phyloP scores from a whole-genome alignment of 2,329 filamentous ascomycete species.

The Fusarium haematococcum region DNA sequence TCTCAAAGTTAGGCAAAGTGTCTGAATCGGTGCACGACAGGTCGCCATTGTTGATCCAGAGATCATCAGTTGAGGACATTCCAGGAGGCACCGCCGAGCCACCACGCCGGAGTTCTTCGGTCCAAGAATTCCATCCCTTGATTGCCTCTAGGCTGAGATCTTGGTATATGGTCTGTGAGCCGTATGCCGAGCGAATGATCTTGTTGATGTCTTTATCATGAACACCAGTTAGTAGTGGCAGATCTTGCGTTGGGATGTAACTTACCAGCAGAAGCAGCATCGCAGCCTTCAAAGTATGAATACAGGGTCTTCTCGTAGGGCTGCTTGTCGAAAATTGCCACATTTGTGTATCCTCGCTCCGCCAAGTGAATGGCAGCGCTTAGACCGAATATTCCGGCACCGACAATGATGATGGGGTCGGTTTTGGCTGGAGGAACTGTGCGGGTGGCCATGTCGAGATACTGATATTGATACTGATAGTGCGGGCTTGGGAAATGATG shows the following conservation, averaged over 20 bases:
- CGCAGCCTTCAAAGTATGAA: neutral
- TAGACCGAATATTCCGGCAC: neutral
- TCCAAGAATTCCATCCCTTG: neutral
- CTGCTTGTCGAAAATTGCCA: neutral
- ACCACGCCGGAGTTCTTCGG: neutral
- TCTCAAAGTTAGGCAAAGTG: neutral
- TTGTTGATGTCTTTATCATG: neutral
- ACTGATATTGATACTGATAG: neutral
- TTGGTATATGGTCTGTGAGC: neutral
- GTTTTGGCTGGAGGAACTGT: neutral
- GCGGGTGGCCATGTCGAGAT: neutral
- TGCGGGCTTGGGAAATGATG: neutral
- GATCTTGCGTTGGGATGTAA: neutral
- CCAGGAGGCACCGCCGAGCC: neutral
- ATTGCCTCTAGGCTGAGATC: neutral
- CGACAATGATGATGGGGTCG: neutral
- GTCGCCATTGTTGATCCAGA: neutral
- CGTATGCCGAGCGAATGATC: neutral
- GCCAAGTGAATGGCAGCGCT: neutral
- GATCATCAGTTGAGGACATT: neutral
- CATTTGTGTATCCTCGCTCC: neutral
- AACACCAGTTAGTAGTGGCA: neutral
- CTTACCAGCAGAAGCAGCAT: neutral
- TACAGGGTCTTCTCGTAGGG: neutral
- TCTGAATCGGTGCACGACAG: neutral